Base-by-base conservation (phyloP, 257 asterid species). In the Rauvolfia tetraphylla region DNA sequence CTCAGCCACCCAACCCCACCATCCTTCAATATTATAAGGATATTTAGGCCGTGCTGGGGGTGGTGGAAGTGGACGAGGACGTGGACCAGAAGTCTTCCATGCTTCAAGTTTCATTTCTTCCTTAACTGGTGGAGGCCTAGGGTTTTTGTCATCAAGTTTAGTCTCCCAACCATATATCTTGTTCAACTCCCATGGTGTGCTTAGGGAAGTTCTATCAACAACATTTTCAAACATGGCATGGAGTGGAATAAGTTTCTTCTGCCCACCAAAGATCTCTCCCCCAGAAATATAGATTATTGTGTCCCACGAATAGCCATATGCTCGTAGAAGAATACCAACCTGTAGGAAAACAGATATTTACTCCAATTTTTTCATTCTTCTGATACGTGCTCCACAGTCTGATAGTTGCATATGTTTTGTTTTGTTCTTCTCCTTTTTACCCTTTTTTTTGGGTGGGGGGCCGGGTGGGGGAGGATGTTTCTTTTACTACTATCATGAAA, bases 1-100 rank as follows among this genome's bases (percentile, higher is more conserved):
- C 90, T 95, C 98, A 7, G 99, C 97, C 67, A 95, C 99, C 99
- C 97, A 95, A 70, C 99, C 99, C 99, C 97, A 95, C 99, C 99
- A 95, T 5, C 99, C 99, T 81, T 95, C 98, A 23, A 95, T 86
- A 74, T 95, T 91, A 86, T 95, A 95, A 39, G 96, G 92, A 62
- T 90, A 84, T 83, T 91, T 91, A 11, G 87, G 85, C 72, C 98
- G 87, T 18, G 95, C 83, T 0, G 99, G 98, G 7, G 99, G 99
- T 9, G 99, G 99, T 34, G 99, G 96, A 75, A 93, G 95, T 3
- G 99, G 97, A 20, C 96, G 90, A 53, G 99, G 99, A 38, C 98
- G 97, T 38, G 96, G 87, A 2, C 92, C 94, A 1, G 91, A 79
- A 41, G 73, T 87, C 81, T 86, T 85, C 97, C 97, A 91, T 9